Evolutionary conservation across 108 stramenopile species (phyloP).

Genomic region (Fragilariopsis cylindrus): DNA sequence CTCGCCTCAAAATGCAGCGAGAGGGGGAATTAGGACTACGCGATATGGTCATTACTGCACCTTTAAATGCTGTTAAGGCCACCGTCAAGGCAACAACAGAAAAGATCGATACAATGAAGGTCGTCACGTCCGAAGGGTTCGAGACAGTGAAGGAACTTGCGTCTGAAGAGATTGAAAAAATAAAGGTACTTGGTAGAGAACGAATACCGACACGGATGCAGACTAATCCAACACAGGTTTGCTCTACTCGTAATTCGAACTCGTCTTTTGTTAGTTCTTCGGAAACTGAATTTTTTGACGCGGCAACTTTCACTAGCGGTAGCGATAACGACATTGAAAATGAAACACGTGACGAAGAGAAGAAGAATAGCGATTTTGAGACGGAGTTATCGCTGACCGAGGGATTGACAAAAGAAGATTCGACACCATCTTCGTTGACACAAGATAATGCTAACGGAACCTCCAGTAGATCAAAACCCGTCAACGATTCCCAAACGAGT

Average conservation of each 20-base stretch:
- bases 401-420: too few species aligned
- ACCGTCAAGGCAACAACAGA: constrained; percentile 3
- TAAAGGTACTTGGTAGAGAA: not conserved
- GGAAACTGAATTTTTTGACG: too few species aligned
- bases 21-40: not conserved
- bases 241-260: too few species aligned
- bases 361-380: too few species aligned
- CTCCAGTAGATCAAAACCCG: not conserved
- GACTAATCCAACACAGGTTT: too few species aligned
- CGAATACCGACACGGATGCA: not conserved
- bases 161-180: not conserved
- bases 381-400: too few species aligned
- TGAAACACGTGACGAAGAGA: too few species aligned
- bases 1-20: constrained; percentile 5
- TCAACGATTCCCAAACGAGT: not conserved
- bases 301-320: too few species aligned
- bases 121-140: not conserved
- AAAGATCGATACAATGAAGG: not conserved
- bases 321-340: too few species aligned
- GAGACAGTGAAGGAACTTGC: not conserved
- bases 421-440: too few species aligned
- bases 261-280: too few species aligned
- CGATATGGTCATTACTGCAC: not conserved
- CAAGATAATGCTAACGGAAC: not conserved
- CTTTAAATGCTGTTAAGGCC: not conserved